These are phyloP conservation scores for Paragyromitra xinjiangensis DNA, from an alignment of 495 filamentous ascomycete species.

Conservation along the genomic window DNA sequence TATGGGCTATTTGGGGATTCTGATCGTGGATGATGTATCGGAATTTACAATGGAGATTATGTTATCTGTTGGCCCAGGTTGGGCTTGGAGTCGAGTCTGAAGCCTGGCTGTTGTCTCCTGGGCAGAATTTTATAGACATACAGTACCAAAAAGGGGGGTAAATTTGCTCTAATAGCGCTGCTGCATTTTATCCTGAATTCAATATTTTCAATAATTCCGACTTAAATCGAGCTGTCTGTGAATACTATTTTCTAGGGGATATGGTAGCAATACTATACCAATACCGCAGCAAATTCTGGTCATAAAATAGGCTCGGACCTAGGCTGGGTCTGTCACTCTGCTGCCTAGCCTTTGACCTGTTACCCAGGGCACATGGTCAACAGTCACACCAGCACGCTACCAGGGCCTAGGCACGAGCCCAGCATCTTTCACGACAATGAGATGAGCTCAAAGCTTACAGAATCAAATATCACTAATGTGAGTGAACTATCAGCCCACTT, in stretches of 20 bases:
- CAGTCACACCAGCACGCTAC: too few species aligned
- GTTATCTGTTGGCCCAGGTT: too few species aligned
- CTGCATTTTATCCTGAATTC: background rate
- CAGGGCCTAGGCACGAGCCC: too few species aligned
- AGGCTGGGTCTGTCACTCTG: background rate
- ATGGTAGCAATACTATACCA: background rate
- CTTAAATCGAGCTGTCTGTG: background rate
- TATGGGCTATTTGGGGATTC: background rate
- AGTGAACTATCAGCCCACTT: background rate
- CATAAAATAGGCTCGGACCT: background rate
- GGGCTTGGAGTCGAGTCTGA: too few species aligned
- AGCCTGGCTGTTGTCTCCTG: too few species aligned
- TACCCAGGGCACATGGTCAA: too few species aligned
- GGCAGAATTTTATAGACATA: background rate
- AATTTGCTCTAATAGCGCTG: background rate
- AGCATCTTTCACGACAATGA: background rate
- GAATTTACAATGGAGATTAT: background rate
- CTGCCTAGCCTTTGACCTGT: too few species aligned
- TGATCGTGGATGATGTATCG: background rate
- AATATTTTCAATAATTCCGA: background rate
- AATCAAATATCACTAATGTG: background rate
- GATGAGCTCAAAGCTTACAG: background rate
- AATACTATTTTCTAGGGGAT: background rate
- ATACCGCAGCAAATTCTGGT: background rate
- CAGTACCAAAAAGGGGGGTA: background rate